phyloP scores from a whole-genome alignment of 2,329 filamentous ascomycete genomes.

The Escovopsis sp. region DNA sequence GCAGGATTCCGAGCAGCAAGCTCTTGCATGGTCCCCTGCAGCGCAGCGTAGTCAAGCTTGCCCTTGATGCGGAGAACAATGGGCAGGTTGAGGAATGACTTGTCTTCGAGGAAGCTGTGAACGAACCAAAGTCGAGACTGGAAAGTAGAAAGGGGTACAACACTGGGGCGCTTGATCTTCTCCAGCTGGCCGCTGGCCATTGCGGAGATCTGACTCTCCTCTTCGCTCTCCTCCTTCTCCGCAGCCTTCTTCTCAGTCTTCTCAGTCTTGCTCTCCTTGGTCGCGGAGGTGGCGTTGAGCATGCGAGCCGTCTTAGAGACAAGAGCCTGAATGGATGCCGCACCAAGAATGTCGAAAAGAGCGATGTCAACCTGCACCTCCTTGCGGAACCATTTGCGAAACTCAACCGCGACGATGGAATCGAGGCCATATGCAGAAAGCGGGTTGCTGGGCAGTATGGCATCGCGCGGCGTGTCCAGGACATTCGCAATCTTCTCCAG shows the following conservation, averaged over 20 bases:
- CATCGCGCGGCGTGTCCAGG: conserved; percentile 6
- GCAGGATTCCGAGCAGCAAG: conserved; percentile 11
- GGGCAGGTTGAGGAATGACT: conserved; percentile 12
- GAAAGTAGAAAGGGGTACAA: conserved; percentile 12
- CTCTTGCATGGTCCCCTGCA: conserved; percentile 10
- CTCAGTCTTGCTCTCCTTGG: conserved; percentile 7
- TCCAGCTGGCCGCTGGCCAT: conserved; percentile 12
- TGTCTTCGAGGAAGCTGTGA: conserved; percentile 13
- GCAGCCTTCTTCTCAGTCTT: conserved; percentile 8
- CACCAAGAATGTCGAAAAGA: conserved; percentile 11
- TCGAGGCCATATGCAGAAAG: conserved; percentile 11
- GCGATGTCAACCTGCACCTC: conserved; percentile 10
- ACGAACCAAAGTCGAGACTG: conserved; percentile 14
- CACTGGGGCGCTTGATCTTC: conserved; percentile 4
- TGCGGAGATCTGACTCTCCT: conserved; percentile 6
- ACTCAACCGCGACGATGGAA: conserved; percentile 11
- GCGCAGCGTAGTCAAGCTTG: conserved; percentile 7
- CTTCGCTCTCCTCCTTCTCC: conserved; percentile 4
- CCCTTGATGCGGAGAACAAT: conserved; percentile 13
- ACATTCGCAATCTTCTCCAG: conserved; percentile 9
- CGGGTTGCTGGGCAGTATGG: conserved; percentile 7
- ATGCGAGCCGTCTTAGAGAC: conserved; percentile 11
- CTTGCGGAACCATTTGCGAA: conserved; percentile 11
- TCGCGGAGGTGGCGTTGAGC: conserved; percentile 6
- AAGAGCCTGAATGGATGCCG: conserved; percentile 10